Conservation (phyloP, 106 monocot species). For the Allium sativum region DNA sequence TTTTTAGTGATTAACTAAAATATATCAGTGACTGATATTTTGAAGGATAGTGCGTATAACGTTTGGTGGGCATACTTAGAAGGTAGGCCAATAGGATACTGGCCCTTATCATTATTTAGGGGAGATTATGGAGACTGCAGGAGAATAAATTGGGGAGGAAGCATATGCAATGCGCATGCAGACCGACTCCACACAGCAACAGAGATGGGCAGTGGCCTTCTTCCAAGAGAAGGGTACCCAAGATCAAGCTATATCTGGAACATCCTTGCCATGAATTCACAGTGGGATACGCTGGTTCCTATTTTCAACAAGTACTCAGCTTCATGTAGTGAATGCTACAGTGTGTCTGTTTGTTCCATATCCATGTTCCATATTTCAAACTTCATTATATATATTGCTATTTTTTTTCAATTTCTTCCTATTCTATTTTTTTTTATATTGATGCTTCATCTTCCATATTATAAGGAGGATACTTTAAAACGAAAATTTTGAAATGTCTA, state of each 20-base stretch:
- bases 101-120: not conserved
- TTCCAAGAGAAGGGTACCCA: not conserved
- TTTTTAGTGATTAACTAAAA: too few species aligned
- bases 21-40: too few species aligned
- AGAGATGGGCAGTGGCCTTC: not conserved
- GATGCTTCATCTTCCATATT: too few species aligned
- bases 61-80: not conserved
- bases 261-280: not conserved
- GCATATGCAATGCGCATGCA: not conserved
- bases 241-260: not conserved
- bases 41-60: too few species aligned
- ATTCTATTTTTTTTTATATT: too few species aligned
- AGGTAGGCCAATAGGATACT: not conserved
- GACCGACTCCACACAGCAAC: not conserved
- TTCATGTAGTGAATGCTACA: not conserved
- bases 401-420: too few species aligned
- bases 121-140: not conserved
- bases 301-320: not conserved
- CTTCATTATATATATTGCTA: too few species aligned
- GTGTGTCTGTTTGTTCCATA: not conserved
- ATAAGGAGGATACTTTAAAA: too few species aligned
- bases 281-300: not conserved
- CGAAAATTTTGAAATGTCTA: too few species aligned
- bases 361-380: too few species aligned
- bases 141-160: slow-evolving; percentile 1